Evolutionary conservation across 2,329 filamentous ascomycete species (phyloP).

Genomic region (Elsinoe fawcettii): DNA sequence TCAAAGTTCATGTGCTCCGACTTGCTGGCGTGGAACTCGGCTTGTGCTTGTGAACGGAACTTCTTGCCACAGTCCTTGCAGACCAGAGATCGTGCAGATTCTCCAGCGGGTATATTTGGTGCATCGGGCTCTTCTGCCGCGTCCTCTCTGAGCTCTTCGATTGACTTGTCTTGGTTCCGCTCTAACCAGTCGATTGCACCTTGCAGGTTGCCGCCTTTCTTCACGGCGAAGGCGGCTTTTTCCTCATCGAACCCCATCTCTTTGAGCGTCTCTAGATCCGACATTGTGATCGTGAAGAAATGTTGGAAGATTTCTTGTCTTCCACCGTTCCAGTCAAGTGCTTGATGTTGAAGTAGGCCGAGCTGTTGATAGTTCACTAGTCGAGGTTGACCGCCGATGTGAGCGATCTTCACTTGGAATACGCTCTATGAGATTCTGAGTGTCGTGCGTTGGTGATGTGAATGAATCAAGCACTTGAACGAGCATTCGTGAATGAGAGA

Average conservation of each 20-base stretch:
- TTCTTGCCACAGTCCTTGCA: slow-evolving; percentile 95
- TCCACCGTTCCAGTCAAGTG: not conserved
- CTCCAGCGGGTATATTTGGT: slow-evolving; percentile 60
- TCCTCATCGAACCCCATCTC: slow-evolving; percentile 75
- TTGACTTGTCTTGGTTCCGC: slow-evolving; percentile 75
- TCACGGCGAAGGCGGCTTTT: slow-evolving; percentile 73
- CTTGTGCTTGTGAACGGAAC: slow-evolving; percentile 72
- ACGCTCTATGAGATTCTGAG: too few relatives aligned
- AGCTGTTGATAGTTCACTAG: too few relatives aligned
- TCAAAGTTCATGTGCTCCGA: slow-evolving; percentile 87
- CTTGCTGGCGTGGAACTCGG: slow-evolving; percentile 85
- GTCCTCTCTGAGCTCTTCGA: slow-evolving; percentile 66
- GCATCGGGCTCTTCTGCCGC: slow-evolving; percentile 38
- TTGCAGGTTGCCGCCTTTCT: slow-evolving; percentile 73
- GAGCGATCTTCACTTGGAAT: too few relatives aligned
- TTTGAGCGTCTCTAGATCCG: slow-evolving; percentile 53
- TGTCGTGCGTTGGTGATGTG: not conserved
- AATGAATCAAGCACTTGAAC: not conserved
- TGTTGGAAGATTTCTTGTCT: not conserved
- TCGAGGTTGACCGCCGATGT: too few relatives aligned
- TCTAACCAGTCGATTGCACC: slow-evolving; percentile 93
- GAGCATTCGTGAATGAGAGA: not conserved
- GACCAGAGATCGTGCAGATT: slow-evolving; percentile 69
- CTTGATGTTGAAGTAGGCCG: too few relatives aligned
- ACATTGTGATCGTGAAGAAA: slow-evolving; percentile 29